Conservation (phyloP, 2,329 filamentous ascomycete genomes). For the Botrytis byssoidea region DNA sequence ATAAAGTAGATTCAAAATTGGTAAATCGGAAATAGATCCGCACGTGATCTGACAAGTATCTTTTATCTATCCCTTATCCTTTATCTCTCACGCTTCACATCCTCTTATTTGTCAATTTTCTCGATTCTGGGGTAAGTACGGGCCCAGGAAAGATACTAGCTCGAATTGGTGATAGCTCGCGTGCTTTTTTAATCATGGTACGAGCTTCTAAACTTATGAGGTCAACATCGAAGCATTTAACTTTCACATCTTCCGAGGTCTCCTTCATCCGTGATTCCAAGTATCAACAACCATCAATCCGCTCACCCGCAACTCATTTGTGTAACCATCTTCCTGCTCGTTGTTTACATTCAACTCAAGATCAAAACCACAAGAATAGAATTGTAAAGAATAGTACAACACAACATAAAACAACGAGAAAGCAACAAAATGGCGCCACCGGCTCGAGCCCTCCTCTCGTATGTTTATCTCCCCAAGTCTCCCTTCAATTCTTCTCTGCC, state of each 20-base stretch:
- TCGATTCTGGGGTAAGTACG: background rate
- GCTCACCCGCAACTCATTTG: background rate
- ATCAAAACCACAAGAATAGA: background rate
- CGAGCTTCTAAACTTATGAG: background rate
- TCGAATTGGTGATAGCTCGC: conserved; percentile 4
- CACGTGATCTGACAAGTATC: background rate
- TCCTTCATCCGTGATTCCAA: background rate
- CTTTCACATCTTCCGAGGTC: background rate
- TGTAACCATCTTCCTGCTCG: background rate
- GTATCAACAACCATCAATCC: background rate
- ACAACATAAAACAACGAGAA: background rate
- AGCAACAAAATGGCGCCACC: conserved; percentile 15
- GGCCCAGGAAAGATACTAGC: background rate
- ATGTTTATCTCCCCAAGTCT: background rate
- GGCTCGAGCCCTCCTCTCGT: conserved; percentile 19
- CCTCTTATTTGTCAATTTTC: background rate
- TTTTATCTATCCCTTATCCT: background rate
- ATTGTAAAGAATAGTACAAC: background rate
- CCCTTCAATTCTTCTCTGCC: background rate
- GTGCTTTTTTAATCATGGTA: conserved; percentile 12
- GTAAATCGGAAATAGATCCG: background rate
- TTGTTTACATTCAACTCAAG: background rate
- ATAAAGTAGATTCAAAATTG: background rate
- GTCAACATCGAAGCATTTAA: background rate
- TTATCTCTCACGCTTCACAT: background rate